phyloP scores from a whole-genome alignment of 805 yeast species.

The Brettanomyces naardenensis region DNA sequence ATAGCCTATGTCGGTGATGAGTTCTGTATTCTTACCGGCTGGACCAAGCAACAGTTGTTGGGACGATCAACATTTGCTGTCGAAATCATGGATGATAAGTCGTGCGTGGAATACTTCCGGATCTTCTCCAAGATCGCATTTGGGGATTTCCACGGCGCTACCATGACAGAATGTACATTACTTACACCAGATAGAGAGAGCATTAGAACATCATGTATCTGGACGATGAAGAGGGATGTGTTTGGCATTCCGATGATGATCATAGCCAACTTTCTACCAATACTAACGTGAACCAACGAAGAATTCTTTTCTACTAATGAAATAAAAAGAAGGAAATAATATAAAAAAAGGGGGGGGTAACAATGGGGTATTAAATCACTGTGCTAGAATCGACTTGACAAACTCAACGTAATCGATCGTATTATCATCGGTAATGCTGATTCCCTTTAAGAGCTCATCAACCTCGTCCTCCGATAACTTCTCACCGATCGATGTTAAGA shows the following conservation, averaged over 20 bases:
- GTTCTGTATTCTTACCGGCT: conserved; percentile 84
- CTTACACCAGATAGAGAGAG: conserved; percentile 46
- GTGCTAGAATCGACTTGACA: conserved; percentile 88
- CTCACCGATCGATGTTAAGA: conserved; percentile 93
- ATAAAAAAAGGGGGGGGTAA: not conserved
- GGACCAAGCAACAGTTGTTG: conserved; percentile 67
- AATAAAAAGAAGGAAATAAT: not conserved
- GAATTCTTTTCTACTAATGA: not conserved
- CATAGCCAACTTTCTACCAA: conserved; percentile 86
- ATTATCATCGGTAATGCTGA: conserved; percentile 87
- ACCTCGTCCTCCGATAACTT: conserved; percentile 86
- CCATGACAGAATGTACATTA: conserved; percentile 81
- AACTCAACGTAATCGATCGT: conserved; percentile 92
- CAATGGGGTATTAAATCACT: conserved; percentile 33
- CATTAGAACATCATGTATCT: conserved; percentile 72
- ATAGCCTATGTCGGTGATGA: conserved; percentile 94
- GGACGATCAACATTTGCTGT: conserved; percentile 64
- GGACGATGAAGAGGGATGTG: conserved; percentile 92
- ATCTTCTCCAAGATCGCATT: conserved; percentile 79
- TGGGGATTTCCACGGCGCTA: conserved; percentile 82
- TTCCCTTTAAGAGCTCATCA: conserved; percentile 93
- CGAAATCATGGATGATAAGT: conserved; percentile 79
- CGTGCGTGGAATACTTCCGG: conserved; percentile 83
- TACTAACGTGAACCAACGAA: conserved; percentile 40
- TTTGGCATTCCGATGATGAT: conserved; percentile 98